These are phyloP conservation scores for Yamadazyma endophytica DNA, from an alignment of 805 yeast species.

Conservation along the genomic window DNA sequence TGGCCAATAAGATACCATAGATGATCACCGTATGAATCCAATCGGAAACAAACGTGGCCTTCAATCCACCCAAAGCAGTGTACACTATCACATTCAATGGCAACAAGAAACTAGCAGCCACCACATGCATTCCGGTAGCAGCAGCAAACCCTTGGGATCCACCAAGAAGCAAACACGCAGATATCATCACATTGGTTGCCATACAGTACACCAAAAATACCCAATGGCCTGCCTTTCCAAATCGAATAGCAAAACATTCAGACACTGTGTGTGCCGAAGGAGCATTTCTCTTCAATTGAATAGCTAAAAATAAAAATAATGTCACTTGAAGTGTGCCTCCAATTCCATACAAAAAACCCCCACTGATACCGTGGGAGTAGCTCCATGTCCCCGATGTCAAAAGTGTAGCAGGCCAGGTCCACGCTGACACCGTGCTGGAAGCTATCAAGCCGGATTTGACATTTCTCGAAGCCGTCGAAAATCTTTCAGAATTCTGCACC, in stretches of 20 bases:
- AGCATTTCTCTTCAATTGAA: slow-evolving; percentile 15
- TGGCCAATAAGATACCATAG: slow-evolving; percentile 16
- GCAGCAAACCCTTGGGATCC: slow-evolving; percentile 77
- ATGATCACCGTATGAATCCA: slow-evolving; percentile 22
- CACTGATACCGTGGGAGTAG: slow-evolving; percentile 41
- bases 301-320: slow-evolving; percentile 16
- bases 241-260: slow-evolving; percentile 18
- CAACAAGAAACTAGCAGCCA: slow-evolving; percentile 19
- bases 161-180: slow-evolving; percentile 18
- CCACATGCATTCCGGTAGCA: slow-evolving; percentile 67
- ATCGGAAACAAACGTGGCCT: slow-evolving; percentile 24
- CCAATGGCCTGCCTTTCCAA: slow-evolving; percentile 24
- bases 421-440: slow-evolving; percentile 42
- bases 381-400: slow-evolving; percentile 32
- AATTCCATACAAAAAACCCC: slow-evolving; percentile 32
- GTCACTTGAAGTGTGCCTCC: slow-evolving; percentile 21
- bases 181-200: slow-evolving; percentile 18
- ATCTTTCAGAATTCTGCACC: slow-evolving; percentile 38
- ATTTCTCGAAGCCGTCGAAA: slow-evolving; percentile 42
- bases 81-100: slow-evolving; percentile 22
- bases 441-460: slow-evolving; percentile 41
- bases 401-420: slow-evolving; percentile 41
- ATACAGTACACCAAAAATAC: slow-evolving; percentile 20
- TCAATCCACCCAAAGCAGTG: slow-evolving; percentile 21
- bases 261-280: slow-evolving; percentile 17